Base-by-base conservation (phyloP, 306 rosid species). In the Glycyrrhiza uralensis region DNA sequence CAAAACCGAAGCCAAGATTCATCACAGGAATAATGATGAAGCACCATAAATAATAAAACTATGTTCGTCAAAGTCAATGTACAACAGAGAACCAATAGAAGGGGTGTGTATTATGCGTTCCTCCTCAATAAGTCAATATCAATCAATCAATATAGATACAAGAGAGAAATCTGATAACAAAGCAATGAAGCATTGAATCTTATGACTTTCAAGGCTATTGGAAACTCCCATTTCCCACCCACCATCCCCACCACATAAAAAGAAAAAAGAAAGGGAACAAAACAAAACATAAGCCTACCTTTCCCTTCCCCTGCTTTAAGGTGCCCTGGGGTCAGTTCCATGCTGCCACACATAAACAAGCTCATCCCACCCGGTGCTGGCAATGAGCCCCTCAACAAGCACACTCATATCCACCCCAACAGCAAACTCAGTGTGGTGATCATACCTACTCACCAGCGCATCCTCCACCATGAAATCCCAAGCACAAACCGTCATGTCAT, bases 391-490 rank as follows among this genome's bases (percentile, higher is more conserved):
- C 52, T 94, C 96, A 19, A 91, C 97, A 11, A 94, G 89, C 12
- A 94, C 95, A 10, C 98, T 94, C 92, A 91, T 82, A 73, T 91
- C 99, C 0, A 91, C 85, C n/a, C 99, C 99, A 11, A 94, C 99
- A 0, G 95, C 93, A 56, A 94, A 94, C 59, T 94, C 97, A 0
- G 93, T 85, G 29, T 91, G 99, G 30, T 94, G 97, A 65, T 91
- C 99, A 24, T 89, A 91, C 14, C 93, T 79, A 55, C 89, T 91
- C n/a, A 94, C 83, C 24, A 91, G 83, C 1, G 98, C 89, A 65
- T 94, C 96, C 82, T 94, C 98, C 75, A 88, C 76, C 96, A 87
- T 77, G 57, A 85, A 85, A 79, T 94, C 98, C 98, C 98, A 94
- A 45, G 85, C 69, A 22, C 97, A 94, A 23, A 94, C 97, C 7